Percentiles rank a stretch among this genome's conserved stretches.
These are phyloP conservation scores for Erysimum cheiri DNA, from an alignment of 441 rosid genomes.

Conservation along the genomic window DNA sequence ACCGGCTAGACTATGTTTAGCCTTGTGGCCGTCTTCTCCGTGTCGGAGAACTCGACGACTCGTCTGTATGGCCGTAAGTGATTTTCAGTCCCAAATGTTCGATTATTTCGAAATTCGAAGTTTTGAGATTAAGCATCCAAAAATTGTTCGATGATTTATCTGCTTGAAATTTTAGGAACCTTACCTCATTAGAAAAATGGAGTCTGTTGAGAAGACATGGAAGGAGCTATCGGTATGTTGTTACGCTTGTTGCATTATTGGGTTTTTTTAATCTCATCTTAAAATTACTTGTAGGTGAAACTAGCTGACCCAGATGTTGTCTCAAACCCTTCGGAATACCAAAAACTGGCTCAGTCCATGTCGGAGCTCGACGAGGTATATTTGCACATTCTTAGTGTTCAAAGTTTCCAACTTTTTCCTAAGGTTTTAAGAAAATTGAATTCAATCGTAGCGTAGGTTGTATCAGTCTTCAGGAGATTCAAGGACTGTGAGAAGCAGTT, in stretches of 20 bases:
- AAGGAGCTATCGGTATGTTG: slow-evolving; percentile 82
- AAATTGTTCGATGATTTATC: neutral
- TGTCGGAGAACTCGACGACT: slow-evolving; percentile 52
- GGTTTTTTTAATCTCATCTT: neutral
- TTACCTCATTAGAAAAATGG: slow-evolving; percentile 72
- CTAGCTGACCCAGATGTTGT: slow-evolving; percentile 90
- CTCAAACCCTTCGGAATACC: slow-evolving; percentile 78
- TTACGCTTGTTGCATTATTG: neutral
- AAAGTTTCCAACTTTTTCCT: neutral
- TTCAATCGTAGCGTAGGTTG: slow-evolving; percentile 66
- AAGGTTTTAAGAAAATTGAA: slow-evolving; percentile 9
- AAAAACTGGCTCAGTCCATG: slow-evolving; percentile 86
- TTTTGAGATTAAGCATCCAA: too few relatives aligned
- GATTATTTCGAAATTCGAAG: neutral
- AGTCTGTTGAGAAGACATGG: slow-evolving; percentile 96
- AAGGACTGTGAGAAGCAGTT: slow-evolving; percentile 85
- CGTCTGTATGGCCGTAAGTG: slow-evolving; percentile 89
- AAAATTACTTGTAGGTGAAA: slow-evolving; percentile 58
- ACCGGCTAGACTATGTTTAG: slow-evolving; percentile 34
- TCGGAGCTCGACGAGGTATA: slow-evolving; percentile 86
- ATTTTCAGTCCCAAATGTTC: neutral
- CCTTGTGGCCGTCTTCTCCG: slow-evolving; percentile 49
- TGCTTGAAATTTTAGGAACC: slow-evolving; percentile 65
- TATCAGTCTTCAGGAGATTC: slow-evolving; percentile 66
- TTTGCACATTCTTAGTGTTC: neutral